Conservation (phyloP, 345 rosid genomes). For the Camelina hispida region DNA sequence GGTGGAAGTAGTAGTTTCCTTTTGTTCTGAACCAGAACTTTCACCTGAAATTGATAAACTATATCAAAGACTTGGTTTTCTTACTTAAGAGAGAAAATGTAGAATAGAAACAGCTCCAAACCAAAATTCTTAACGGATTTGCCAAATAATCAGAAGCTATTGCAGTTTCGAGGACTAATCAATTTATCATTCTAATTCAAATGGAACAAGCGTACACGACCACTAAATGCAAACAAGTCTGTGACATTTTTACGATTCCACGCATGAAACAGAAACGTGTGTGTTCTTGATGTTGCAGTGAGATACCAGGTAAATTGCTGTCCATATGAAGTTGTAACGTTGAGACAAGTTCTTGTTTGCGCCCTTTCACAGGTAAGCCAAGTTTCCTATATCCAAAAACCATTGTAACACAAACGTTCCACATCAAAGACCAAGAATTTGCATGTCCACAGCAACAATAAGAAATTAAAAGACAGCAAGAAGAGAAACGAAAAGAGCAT, state of each 20-base stretch:
- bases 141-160: conserved; percentile 1
- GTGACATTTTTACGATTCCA: not conserved
- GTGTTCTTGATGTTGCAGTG: conserved; percentile 7
- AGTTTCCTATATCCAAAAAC: conserved; percentile 54
- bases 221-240: conserved; percentile 8
- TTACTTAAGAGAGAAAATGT: not conserved
- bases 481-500: not conserved
- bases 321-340: conserved; percentile 62
- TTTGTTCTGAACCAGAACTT: conserved; percentile 44
- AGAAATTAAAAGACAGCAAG: conserved; percentile 1
- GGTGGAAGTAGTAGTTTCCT: conserved; percentile 40
- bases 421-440: conserved; percentile 26
- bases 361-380: conserved; percentile 80
- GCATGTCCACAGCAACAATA: conserved; percentile 5
- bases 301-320: conserved; percentile 56
- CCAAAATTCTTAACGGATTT: conserved; percentile 1
- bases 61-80: not conserved
- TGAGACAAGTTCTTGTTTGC: conserved; percentile 71
- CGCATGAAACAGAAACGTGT: not conserved
- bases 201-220: conserved; percentile 2
- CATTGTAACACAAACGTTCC: conserved; percentile 23
- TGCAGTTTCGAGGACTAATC: not conserved
- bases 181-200: conserved; percentile 9
- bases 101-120: not conserved
- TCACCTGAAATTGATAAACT: conserved; percentile 48